A percentile compares a stretch with the other conserved stretches of the same genome.
phyloP scores from a whole-genome alignment of 768 basidiomycete species.

The Lactarius tabidus region DNA sequence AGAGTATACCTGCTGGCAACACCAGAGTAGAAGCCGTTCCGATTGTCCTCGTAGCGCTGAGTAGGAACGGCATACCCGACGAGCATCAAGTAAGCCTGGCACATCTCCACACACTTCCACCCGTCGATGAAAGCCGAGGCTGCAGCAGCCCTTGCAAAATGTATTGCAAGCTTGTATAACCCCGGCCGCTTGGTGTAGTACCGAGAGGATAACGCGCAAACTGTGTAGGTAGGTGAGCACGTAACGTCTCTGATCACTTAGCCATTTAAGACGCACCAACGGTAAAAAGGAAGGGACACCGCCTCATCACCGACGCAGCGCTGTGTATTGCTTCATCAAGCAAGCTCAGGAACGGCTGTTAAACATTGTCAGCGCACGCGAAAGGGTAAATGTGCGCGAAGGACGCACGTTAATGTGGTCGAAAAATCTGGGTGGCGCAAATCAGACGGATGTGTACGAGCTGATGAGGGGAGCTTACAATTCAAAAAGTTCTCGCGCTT shows the following conservation, averaged over 20 bases:
- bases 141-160: slow-evolving; percentile 59
- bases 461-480: slow-evolving; percentile 27
- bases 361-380: slow-evolving; percentile 16
- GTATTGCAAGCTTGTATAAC: slow-evolving; percentile 54
- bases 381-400: neutral
- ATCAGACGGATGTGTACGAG: slow-evolving; percentile 1
- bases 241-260: neutral
- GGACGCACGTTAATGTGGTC: slow-evolving; percentile 49
- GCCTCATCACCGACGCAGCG: slow-evolving; percentile 48
- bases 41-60: slow-evolving; percentile 64
- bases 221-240: slow-evolving; percentile 31
- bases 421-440: slow-evolving; percentile 41
- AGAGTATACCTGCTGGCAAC: slow-evolving; percentile 55
- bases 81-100: slow-evolving; percentile 71
- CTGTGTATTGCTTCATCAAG: slow-evolving; percentile 55
- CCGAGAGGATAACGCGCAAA: slow-evolving; percentile 67
- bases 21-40: slow-evolving; percentile 69
- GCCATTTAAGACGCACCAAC: slow-evolving; percentile 43
- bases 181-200: slow-evolving; percentile 55
- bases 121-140: slow-evolving; percentile 57
- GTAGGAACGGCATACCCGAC: slow-evolving; percentile 59
- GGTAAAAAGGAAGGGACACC: slow-evolving; percentile 56
- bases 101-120: slow-evolving; percentile 66
- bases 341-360: slow-evolving; percentile 53
- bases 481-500: slow-evolving; percentile 31